phyloP scores from a whole-genome alignment of 1,284 basidiomycete species.

The Ustilago vetiveriae region DNA sequence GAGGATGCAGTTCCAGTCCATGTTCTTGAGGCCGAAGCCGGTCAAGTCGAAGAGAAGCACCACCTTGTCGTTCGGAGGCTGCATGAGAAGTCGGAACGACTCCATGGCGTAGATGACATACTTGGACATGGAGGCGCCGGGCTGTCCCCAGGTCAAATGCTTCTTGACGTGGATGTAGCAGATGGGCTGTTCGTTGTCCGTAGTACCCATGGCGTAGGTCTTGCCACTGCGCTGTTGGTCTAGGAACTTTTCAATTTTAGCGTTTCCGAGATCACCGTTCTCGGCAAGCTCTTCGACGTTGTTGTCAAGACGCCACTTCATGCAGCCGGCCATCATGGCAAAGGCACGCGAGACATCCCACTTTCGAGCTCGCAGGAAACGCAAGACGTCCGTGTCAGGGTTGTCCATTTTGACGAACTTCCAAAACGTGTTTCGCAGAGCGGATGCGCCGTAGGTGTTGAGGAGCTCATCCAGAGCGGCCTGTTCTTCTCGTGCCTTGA shows the following conservation, averaged over 20 bases:
- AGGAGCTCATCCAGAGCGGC: conserved; percentile 65
- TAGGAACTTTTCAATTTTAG: conserved; percentile 65
- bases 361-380: conserved; percentile 67
- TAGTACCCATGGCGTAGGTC: conserved; percentile 66
- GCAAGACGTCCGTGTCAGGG: conserved; percentile 63
- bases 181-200: conserved; percentile 65
- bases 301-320: conserved; percentile 65
- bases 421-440: conserved; percentile 67
- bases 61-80: conserved; percentile 67
- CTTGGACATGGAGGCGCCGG: conserved; percentile 67
- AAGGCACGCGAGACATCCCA: conserved; percentile 67
- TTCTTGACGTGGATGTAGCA: conserved; percentile 63
- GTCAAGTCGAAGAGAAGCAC: conserved; percentile 66
- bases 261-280: conserved; percentile 67
- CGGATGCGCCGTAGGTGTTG: conserved; percentile 65
- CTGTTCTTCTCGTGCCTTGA: conserved; percentile 65
- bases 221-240: conserved; percentile 67
- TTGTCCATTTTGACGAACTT: conserved; percentile 64
- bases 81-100: conserved; percentile 65
- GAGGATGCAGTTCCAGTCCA: conserved; percentile 63
- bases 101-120: conserved; percentile 67
- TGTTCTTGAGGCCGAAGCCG: conserved; percentile 62
- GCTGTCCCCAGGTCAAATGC: conserved; percentile 62
- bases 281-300: conserved; percentile 66
- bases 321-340: conserved; percentile 66